These are phyloP conservation scores for Trichoderma afroharzianum DNA, from an alignment of 2,329 filamentous ascomycete genomes.

Conservation along the genomic window DNA sequence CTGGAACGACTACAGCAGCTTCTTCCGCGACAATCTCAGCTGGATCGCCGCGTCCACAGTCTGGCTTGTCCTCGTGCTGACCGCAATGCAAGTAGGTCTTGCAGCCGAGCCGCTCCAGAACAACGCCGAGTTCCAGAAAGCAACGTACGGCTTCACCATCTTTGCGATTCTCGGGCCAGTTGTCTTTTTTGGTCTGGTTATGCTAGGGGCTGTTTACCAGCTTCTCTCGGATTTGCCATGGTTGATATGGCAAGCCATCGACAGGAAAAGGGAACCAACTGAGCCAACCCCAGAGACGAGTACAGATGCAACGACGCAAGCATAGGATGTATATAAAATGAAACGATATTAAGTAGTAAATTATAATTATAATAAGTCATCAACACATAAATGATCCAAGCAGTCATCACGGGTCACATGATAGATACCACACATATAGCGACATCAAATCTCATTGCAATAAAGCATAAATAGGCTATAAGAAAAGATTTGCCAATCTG, in stretches of 20 bases:
- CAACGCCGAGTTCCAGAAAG: background rate
- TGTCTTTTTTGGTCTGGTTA: background rate
- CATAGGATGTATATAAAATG: background rate
- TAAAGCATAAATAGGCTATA: background rate
- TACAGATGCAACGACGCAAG: background rate
- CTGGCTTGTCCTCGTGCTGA: background rate
- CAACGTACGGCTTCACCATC: background rate
- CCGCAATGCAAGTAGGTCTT: background rate
- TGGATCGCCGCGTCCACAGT: background rate
- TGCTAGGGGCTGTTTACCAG: background rate
- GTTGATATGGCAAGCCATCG: background rate
- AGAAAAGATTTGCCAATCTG: constrained; percentile 11
- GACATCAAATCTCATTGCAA: background rate
- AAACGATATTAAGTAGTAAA: background rate
- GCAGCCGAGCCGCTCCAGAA: background rate
- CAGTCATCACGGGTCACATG: background rate
- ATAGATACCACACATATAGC: background rate
- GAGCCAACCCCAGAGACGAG: background rate
- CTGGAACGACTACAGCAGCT: background rate
- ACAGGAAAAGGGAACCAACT: background rate
- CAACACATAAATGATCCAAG: no score
- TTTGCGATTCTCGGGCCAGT: background rate
- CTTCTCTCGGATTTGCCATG: background rate
- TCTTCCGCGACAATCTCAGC: background rate
- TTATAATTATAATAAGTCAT: background rate